phyloP scores from a whole-genome alignment of 345 rosid genomes.

The Erucastrum elatum region DNA sequence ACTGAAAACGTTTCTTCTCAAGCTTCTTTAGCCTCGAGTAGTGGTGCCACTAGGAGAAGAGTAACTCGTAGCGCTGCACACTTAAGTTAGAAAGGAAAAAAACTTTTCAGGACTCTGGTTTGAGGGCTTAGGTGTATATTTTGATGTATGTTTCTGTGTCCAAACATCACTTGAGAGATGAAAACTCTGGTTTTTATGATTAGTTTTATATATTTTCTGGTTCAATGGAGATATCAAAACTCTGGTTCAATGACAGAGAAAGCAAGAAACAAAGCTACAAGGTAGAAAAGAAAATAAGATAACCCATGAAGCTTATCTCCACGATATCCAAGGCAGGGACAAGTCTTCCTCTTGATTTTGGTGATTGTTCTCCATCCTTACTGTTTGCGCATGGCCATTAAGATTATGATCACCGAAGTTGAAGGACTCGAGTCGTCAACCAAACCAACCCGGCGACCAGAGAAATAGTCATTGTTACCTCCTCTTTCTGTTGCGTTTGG shows the following conservation, averaged over 20 bases:
- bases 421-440: background rate
- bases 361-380: slow-evolving; percentile 24
- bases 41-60: slow-evolving; percentile 45
- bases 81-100: slow-evolving; percentile 36
- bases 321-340: slow-evolving; percentile 9
- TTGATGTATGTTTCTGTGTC: background rate
- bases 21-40: slow-evolving; percentile 34
- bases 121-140: slow-evolving; percentile 14
- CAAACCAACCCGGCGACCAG: background rate
- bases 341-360: background rate
- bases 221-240: slow-evolving; percentile 11
- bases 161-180: slow-evolving; percentile 8
- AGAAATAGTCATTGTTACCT: background rate
- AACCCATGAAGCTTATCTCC: slow-evolving; percentile 12
- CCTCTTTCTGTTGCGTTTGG: background rate
- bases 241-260: background rate
- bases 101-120: background rate
- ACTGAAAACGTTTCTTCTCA: slow-evolving; percentile 46
- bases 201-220: background rate
- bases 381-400: background rate
- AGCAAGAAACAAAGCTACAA: slow-evolving; percentile 3
- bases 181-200: background rate
- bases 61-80: slow-evolving; percentile 53
- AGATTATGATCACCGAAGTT: background rate
- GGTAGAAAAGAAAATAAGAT: background rate